Conservation (phyloP, 1,139 yeast genomes). For the Kodamaea sp. region DNA sequence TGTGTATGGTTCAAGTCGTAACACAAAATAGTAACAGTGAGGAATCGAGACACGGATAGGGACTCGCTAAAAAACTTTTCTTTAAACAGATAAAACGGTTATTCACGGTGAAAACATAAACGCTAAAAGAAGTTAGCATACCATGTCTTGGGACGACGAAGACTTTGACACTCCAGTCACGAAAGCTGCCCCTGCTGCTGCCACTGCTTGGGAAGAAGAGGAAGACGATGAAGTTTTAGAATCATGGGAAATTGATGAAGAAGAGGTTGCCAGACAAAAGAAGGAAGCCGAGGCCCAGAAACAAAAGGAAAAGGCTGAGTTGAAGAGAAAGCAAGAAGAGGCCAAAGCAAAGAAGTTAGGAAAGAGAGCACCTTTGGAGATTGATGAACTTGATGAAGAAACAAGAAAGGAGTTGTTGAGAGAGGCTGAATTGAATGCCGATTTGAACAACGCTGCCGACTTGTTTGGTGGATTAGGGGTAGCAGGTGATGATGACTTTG, state of each 20-base stretch:
- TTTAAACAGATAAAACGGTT: no score
- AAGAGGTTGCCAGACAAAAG: constrained; percentile 56
- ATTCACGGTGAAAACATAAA: constrained; percentile 17
- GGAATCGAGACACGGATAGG: no score
- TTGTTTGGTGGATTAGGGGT: constrained; percentile 83
- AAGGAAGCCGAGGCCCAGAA: constrained; percentile 39
- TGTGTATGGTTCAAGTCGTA: no score
- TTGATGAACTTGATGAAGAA: constrained; percentile 62
- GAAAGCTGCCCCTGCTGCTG: constrained; percentile 33
- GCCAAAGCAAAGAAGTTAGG: constrained; percentile 31
- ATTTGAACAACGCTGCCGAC: constrained; percentile 90
- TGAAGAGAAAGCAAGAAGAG: constrained; percentile 41
- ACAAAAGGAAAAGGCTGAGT: constrained; percentile 42
- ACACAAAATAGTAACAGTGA: no score
- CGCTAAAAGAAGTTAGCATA: constrained; percentile 5
- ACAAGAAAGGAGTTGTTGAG: constrained; percentile 72
- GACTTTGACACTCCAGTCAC: constrained; percentile 74
- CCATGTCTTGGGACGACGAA: constrained; percentile 78
- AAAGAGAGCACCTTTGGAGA: constrained; percentile 37
- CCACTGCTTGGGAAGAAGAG: constrained; percentile 78
- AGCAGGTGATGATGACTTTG: constrained; percentile 50
- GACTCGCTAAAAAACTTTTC: no score
- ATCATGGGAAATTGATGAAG: constrained; percentile 83
- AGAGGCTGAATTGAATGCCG: constrained; percentile 80
- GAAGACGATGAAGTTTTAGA: constrained; percentile 71